Percentiles rank a stretch among this genome's conserved stretches.
Evolutionary conservation across 2,329 filamentous ascomycete species (phyloP).

Genomic region (Capronia epimyces): DNA sequence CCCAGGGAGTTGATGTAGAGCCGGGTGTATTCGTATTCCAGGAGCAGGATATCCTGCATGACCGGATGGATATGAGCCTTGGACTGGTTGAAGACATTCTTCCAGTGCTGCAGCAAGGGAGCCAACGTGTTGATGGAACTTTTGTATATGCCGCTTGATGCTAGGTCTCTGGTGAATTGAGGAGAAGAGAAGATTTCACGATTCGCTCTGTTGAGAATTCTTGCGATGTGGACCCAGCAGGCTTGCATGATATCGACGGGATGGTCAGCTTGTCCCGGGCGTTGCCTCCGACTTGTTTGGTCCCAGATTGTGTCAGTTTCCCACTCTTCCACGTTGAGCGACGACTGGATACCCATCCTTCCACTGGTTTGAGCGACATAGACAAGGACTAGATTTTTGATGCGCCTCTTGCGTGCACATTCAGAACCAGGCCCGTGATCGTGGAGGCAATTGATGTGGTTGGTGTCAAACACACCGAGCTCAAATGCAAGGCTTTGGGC

Average conservation of each 20-base stretch:
- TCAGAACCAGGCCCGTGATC: constrained; percentile 52
- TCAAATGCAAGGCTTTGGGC: constrained; percentile 57
- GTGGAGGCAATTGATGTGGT: constrained; percentile 46
- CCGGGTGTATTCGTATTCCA: constrained; percentile 69
- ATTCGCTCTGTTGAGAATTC: constrained; percentile 86
- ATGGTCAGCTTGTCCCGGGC: constrained; percentile 30
- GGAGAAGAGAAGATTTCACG: constrained; percentile 81
- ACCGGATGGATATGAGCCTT: constrained; percentile 29
- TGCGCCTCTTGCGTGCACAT: constrained; percentile 73
- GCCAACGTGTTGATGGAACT: constrained; percentile 74
- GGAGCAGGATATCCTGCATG: constrained; percentile 71
- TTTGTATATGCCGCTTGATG: constrained; percentile 78
- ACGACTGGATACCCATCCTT: constrained; percentile 83
- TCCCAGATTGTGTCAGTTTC: constrained; percentile 24
- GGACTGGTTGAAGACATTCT: constrained; percentile 73
- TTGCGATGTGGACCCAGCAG: constrained; percentile 90
- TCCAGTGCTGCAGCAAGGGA: constrained; percentile 72
- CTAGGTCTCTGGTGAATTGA: constrained; percentile 81
- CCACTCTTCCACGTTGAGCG: constrained; percentile 60
- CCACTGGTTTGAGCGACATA: constrained; percentile 94
- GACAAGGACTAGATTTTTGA: constrained; percentile 80
- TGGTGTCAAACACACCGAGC: constrained; percentile 85
- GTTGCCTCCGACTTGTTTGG: constrained; percentile 22
- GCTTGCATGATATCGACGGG: constrained; percentile 60
- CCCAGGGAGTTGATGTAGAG: constrained; percentile 91